phyloP scores from a whole-genome alignment of 306 rosid species.

The Pyrus communis region DNA sequence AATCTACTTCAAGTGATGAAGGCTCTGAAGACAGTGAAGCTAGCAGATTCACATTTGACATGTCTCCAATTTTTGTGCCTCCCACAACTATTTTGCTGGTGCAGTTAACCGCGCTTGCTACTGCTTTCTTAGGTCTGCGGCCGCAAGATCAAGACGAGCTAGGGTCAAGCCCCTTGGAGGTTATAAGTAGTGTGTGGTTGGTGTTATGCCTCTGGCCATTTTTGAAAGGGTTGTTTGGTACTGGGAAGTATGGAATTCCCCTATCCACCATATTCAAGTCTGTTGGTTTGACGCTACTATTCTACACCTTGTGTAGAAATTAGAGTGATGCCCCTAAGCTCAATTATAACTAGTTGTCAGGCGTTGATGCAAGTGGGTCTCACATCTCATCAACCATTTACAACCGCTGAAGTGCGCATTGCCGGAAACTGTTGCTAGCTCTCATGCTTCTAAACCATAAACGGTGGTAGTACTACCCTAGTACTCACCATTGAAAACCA shows the following conservation, averaged over 20 bases:
- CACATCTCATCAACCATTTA: too few relatives aligned
- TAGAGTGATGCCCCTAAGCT: neutral
- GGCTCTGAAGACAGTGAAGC: constrained; percentile 7
- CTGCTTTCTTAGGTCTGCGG: constrained; percentile 24
- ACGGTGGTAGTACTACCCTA: too few relatives aligned
- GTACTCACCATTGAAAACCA: too few relatives aligned
- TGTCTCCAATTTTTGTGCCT: constrained; percentile 44
- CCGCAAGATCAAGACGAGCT: neutral
- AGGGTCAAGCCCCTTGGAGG: constrained; percentile 45
- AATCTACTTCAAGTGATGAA: neutral
- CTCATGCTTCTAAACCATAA: too few relatives aligned
- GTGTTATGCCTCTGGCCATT: constrained; percentile 46
- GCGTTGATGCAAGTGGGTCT: too few relatives aligned
- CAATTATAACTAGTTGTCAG: too few relatives aligned
- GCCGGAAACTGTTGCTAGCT: too few relatives aligned
- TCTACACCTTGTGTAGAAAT: constrained; percentile 25
- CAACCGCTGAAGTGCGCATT: too few relatives aligned
- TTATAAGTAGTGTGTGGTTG: constrained; percentile 30
- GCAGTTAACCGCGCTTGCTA: constrained; percentile 31
- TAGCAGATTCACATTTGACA: constrained; percentile 39
- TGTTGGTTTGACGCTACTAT: constrained; percentile 26
- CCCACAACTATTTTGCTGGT: constrained; percentile 51
- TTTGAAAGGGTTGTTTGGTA: constrained; percentile 48
- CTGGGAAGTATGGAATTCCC: constrained; percentile 59
- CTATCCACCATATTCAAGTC: constrained; percentile 35